These are phyloP conservation scores for Stylonectria norvegica DNA, from an alignment of 2,329 filamentous ascomycete genomes.

Conservation along the genomic window DNA sequence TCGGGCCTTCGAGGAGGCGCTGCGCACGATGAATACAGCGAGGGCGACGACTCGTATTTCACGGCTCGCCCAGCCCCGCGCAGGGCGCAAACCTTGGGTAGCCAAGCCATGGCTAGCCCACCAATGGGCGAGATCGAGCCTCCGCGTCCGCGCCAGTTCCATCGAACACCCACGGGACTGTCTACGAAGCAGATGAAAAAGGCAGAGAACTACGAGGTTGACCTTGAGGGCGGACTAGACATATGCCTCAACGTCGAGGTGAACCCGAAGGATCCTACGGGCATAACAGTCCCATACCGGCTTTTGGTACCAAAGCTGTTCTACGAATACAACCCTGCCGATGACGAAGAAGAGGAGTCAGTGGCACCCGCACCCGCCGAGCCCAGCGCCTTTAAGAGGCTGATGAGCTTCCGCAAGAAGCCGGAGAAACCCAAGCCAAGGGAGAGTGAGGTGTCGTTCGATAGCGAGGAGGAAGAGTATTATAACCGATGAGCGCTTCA, in stretches of 20 bases:
- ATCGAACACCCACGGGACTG: conserved; percentile 67
- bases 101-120: conserved; percentile 28
- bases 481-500: conserved; percentile 19
- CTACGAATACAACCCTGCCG: conserved; percentile 50
- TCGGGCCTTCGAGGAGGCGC: conserved; percentile 41
- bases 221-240: conserved; percentile 80
- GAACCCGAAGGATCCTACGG: conserved; percentile 77
- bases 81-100: conserved; percentile 29
- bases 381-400: conserved; percentile 41
- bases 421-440: conserved; percentile 17
- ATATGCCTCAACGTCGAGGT: conserved; percentile 89
- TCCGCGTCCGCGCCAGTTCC: conserved; percentile 45
- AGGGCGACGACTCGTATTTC: conserved; percentile 58
- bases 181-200: conserved; percentile 59
- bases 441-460: no score
- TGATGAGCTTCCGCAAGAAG: conserved; percentile 45
- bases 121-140: conserved; percentile 22
- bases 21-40: conserved; percentile 47
- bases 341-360: conserved; percentile 20
- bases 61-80: conserved; percentile 39
- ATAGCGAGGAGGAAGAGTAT: conserved; percentile 23
- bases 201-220: conserved; percentile 56
- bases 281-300: conserved; percentile 83
- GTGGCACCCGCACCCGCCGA: conserved; percentile 19
- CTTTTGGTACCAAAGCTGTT: conserved; percentile 77